Base-by-base conservation (phyloP, 164 flowering plant genomes). In the Dillenia turbinata region DNA sequence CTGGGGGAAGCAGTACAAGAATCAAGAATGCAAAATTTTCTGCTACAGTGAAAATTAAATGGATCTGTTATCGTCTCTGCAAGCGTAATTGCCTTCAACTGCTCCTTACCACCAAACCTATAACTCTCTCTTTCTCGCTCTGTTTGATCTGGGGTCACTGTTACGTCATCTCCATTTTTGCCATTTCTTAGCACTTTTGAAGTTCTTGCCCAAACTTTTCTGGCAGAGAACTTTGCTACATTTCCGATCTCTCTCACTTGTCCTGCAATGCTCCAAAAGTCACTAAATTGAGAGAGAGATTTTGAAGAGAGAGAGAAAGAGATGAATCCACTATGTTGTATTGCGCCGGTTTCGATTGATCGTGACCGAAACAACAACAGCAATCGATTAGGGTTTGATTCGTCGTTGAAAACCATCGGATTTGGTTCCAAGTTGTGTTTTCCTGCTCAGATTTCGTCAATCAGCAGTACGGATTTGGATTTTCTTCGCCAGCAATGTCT, bases 281-380 rank as follows among this genome's bases (percentile, higher is more conserved):
- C 7, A 33, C 40, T 33, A 6, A 33, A 4, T 6, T 33, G 40
- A 33, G 40, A 33, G 40, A 33, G 40, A 33, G 40, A 33, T 33
- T 33, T 33, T 33, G 40, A 33, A 33, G 40, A 33, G 7, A 33
- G 40, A 33, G 40, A 33, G 49, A 14, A 69, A 47, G 50, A 45
- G 64, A 92, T 93, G 98, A 93, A 93, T 75, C 98, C 98, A 16
- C 77, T 94, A 26, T 94, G 97, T 91, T 94, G 98, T 92, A 94
- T 94, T 80, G 98, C 98, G 64, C 98, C 98, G 61, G 97, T 90
- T 16, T 87, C 98, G 53, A 70, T 88, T 68, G 97, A 87, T 26
- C 84, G 86, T 50, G 98, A 89, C 62, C 80, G 84, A 66, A 62
- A 73, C 44, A 74, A 71, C 58, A 33, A 33, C 40, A 33, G 7